Percentiles rank a stretch among this genome's conserved stretches.
phyloP scores from a whole-genome alignment of 345 rosid species.

The Boechera stricta region DNA sequence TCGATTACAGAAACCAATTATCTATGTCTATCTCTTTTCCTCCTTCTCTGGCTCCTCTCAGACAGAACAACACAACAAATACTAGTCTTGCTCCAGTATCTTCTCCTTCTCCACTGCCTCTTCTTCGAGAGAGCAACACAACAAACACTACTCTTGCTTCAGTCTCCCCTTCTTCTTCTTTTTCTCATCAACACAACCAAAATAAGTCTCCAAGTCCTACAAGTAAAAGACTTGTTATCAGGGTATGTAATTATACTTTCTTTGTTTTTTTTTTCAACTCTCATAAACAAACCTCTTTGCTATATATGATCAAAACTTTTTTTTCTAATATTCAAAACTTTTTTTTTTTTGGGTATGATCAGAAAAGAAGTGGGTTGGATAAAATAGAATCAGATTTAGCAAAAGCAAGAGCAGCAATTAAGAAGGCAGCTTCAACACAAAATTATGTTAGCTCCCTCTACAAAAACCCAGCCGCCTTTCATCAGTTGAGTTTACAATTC shows the following conservation, averaged over 20 bases:
- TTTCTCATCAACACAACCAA: conserved; percentile 20
- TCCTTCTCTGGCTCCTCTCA: conserved; percentile 12
- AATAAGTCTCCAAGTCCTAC: conserved; percentile 24
- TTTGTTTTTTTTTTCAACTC: neutral
- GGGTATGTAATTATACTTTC: conserved; percentile 9
- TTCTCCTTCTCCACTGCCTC: conserved; percentile 12
- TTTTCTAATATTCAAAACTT: neutral
- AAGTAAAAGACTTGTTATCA: conserved; percentile 20
- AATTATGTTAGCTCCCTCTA: conserved; percentile 57
- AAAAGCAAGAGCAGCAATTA: conserved; percentile 58
- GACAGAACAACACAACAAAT: conserved; percentile 26
- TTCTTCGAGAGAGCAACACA: conserved; percentile 2
- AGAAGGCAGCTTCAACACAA: conserved; percentile 47
- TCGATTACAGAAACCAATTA: conserved; percentile 38
- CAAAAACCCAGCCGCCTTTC: conserved; percentile 63
- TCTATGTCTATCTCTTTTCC: conserved; percentile 24
- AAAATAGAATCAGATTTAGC: conserved; percentile 55
- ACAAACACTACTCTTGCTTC: conserved; percentile 1
- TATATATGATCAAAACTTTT: too few species aligned
- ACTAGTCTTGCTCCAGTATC: conserved; percentile 6
- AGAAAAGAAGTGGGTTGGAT: conserved; percentile 44
- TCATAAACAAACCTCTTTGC: neutral
- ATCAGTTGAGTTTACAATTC: conserved; percentile 50
- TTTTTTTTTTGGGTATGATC: neutral
- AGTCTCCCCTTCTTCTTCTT: neutral